phyloP scores from a whole-genome alignment of 2,329 filamentous ascomycete genomes.

The Verticillium klebahnii region DNA sequence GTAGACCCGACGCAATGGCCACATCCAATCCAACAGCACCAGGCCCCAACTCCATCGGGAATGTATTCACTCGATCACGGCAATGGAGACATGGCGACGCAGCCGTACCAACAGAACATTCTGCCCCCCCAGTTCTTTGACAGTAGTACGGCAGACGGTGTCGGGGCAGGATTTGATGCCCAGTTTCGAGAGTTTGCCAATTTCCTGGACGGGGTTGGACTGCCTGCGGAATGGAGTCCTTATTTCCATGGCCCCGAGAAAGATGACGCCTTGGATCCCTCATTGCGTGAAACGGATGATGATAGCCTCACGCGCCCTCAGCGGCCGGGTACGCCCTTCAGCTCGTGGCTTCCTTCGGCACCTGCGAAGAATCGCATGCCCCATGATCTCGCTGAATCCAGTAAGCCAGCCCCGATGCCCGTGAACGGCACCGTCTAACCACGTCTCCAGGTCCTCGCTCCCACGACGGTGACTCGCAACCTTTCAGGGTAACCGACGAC shows the following conservation, averaged over 20 bases:
- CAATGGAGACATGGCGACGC: neutral
- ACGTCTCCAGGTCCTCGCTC: conserved; percentile 9
- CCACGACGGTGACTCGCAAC: conserved; percentile 13
- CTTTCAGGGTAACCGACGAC: conserved; percentile 25
- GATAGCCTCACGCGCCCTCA: conserved; percentile 5
- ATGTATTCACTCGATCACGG: neutral
- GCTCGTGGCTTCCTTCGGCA: conserved; percentile 30
- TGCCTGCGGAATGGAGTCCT: conserved; percentile 33
- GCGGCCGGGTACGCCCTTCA: conserved; percentile 28
- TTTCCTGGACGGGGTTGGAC: conserved; percentile 30
- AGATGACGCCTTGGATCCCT: conserved; percentile 17
- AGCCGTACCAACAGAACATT: conserved; percentile 20
- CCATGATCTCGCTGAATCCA: conserved; percentile 13
- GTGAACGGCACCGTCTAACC: neutral
- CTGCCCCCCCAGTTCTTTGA: conserved; percentile 18
- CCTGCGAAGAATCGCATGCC: conserved; percentile 22
- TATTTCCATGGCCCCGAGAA: conserved; percentile 24
- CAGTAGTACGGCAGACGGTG: conserved; percentile 10
- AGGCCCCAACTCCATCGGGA: neutral
- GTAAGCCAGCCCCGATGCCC: conserved; percentile 10
- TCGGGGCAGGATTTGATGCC: conserved; percentile 16
- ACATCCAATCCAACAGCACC: neutral
- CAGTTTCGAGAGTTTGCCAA: conserved; percentile 33
- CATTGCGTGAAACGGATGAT: conserved; percentile 4
- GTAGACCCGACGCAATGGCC: neutral